Base-by-base conservation (phyloP, 257 asterid species). In the Primulina eburnea region DNA sequence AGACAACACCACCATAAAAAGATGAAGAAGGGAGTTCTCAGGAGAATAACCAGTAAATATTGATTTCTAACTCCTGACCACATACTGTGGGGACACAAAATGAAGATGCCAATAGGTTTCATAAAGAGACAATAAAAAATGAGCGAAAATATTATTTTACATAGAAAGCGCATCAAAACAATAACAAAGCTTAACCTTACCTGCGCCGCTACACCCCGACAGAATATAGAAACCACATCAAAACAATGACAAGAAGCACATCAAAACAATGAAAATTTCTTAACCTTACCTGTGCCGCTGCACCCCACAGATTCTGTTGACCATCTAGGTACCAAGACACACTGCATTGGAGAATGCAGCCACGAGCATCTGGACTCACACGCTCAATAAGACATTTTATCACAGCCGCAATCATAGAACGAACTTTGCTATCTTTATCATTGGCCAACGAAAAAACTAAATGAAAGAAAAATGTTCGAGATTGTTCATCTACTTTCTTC, bases 261-360 rank as follows among this genome's bases (percentile, higher is more conserved):
- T 24, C 26, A 24, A 24, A 24, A 24, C 26, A 24, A 24, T 32
- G 12, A 28, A 7, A 10, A 40, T 40, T 18, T 2, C 50, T 18
- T 32, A 62, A 66, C 34, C 60, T 71, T 78, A 90, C 97, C 97
- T 89, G 97, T 71, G 97, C 99, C 68, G 96, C 92, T 52, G 96
- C 84, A 78, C 89, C 82, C 95, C 95, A 85, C n/a, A 89, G 77
- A 61, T 76, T 83, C 62, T 83, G 90, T 62, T 86, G 82, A 47
- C 72, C 85, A 71, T 86, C 88, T 75, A 76, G 75, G 83, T 90
- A 93, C 99, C 99, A 93, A 64, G 91, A 89, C 58, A 82, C 79
- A 73, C 87, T 77, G 74, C 73, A 81, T 73, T 90, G 89, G 14
- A 89, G 88, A 73, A 85, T 82, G 69, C 90, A 80, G 18, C 73